phyloP scores from a whole-genome alignment of 768 basidiomycete species.

The Boletus reticulatus region DNA sequence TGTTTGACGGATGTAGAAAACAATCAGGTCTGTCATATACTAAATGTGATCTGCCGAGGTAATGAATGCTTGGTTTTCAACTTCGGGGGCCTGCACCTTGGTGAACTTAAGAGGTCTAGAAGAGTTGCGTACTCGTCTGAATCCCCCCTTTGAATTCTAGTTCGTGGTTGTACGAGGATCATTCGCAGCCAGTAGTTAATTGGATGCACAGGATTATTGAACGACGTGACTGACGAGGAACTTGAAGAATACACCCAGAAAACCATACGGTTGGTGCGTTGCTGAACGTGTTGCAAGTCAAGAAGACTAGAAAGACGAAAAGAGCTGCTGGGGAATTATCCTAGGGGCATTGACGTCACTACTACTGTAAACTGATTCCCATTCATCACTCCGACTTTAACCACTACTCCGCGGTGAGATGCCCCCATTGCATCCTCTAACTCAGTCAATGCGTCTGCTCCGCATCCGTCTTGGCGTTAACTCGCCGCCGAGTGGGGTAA shows the following conservation, averaged over 20 bases:
- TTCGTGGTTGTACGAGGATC: background rate
- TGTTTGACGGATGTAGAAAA: background rate
- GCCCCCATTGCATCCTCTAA: background rate
- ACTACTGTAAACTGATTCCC: background rate
- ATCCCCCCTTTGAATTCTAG: too few species aligned
- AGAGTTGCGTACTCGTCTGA: too few species aligned
- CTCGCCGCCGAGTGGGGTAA: background rate
- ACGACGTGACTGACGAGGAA: background rate
- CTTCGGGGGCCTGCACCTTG: too few species aligned
- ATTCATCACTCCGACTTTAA: too few species aligned
- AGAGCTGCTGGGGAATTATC: too few species aligned
- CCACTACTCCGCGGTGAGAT: background rate
- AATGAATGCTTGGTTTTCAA: slow-evolving; percentile 4
- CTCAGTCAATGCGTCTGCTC: background rate
- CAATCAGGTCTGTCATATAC: background rate
- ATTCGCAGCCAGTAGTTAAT: background rate
- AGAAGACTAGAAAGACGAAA: background rate
- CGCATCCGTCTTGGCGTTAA: background rate
- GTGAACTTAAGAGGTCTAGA: too few species aligned
- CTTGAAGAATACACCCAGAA: background rate
- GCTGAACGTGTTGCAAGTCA: background rate
- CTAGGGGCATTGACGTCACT: slow-evolving; percentile 3
- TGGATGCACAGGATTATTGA: background rate
- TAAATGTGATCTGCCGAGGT: background rate
- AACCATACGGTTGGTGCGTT: background rate